phyloP scores from a whole-genome alignment of 345 rosid genomes.

The Rhodamnia argentea region DNA sequence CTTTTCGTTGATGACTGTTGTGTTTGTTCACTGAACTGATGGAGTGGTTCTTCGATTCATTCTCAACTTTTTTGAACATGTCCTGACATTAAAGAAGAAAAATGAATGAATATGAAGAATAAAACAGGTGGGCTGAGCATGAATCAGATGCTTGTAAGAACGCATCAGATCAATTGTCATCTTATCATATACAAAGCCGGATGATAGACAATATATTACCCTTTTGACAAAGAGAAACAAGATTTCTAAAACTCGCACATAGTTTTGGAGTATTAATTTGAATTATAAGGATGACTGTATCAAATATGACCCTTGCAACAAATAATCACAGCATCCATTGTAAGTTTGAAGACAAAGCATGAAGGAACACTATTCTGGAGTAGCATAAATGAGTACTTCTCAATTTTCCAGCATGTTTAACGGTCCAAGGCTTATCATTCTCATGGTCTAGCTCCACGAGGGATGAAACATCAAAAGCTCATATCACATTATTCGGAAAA shows the following conservation, averaged over 20 bases:
- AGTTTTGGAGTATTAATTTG: neutral
- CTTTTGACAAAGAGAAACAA: neutral
- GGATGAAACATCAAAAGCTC: neutral
- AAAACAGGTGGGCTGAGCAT: neutral
- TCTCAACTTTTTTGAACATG: constrained; percentile 3
- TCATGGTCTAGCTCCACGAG: too few species aligned
- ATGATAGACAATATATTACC: neutral
- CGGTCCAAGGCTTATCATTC: neutral
- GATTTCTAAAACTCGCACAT: neutral
- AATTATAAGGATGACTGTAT: neutral
- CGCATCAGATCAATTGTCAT: neutral
- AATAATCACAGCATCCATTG: neutral
- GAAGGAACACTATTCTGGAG: neutral
- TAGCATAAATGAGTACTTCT: neutral
- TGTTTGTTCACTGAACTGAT: neutral
- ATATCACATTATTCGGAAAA: neutral
- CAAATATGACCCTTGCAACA: neutral
- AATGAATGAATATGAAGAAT: neutral
- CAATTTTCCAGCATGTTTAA: neutral
- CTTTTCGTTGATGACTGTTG: constrained; percentile 14
- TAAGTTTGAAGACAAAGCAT: neutral
- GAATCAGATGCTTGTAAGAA: neutral
- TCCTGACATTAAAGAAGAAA: constrained; percentile 16
- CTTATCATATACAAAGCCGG: neutral
- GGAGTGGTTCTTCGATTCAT: constrained; percentile 22